Base-by-base conservation (phyloP, 768 basidiomycete genomes). In the Mycena metata region DNA sequence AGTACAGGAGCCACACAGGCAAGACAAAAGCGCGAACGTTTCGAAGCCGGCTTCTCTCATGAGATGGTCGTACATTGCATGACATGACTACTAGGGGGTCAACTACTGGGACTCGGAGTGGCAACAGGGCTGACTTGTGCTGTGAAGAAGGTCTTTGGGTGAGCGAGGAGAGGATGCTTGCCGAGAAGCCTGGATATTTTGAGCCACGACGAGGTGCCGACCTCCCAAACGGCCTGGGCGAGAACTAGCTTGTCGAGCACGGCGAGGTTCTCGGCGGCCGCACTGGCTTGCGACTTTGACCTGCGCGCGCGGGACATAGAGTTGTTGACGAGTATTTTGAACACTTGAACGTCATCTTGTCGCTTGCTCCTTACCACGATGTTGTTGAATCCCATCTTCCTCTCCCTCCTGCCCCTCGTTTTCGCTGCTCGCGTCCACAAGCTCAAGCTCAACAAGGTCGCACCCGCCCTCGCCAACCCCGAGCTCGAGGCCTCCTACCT, bases 401-500 rank as follows among this genome's bases (percentile, higher is more conserved):
- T 86, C 64, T 79, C 79, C 50, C 79, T 87, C 71, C 77, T 87
- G 62, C 84, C 86, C 76, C 86, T 82, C 82, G 82, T 85, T 75
- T 83, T 84, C 69, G 85, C 85, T 21, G 83, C 79, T 51, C 88
- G 88, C 69, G 83, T 95, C 1, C 91, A 91, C 87, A 96, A 88
- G 76, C 88, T 98, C 78, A 96, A 96, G 80, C 90, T 98, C 35
- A 88, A 95, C 81, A 98, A 98, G 83, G 77, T 97, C 2, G 86
- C 91, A 19, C 83, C 85, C 46, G 83, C 83, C n/a, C 79, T 82
- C 16, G 86, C 83, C 75, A 90, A 90, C 66, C 89, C 92, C 23
- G 77, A 85, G 26, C 83, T 94, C 54, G 91, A 95, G 82, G 88
- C 88, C 50, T 92, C 91, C 23, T 95, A 94, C 78, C 91, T 99